phyloP scores from a whole-genome alignment of 129 eudicot genomes.

The Centella asiatica region DNA sequence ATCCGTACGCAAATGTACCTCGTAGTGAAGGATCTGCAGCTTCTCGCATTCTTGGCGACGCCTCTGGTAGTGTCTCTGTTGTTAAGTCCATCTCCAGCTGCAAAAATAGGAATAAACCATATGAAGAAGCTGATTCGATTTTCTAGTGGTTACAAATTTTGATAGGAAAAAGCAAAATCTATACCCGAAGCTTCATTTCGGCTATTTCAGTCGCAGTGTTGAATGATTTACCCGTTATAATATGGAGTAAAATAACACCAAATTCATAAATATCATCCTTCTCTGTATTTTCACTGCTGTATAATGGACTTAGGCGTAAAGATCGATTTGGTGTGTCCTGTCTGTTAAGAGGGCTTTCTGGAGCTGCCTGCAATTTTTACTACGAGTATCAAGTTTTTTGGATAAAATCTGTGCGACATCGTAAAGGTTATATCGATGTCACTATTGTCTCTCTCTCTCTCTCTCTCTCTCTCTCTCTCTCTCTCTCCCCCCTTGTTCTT shows the following conservation, averaged over 20 bases:
- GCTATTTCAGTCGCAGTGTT: slow-evolving; percentile 48
- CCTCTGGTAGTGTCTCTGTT: slow-evolving; percentile 52
- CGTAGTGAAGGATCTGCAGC: slow-evolving; percentile 50
- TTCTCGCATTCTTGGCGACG: slow-evolving; percentile 50
- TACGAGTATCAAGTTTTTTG: background rate
- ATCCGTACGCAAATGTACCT: slow-evolving; percentile 75
- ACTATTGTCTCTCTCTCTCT: no score
- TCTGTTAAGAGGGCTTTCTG: slow-evolving; percentile 55
- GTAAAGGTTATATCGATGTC: background rate
- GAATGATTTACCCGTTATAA: slow-evolving; percentile 63
- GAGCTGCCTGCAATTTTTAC: slow-evolving; percentile 35
- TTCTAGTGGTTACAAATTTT: background rate
- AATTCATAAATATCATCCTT: slow-evolving; percentile 76
- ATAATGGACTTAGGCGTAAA: background rate
- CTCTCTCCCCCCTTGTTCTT: no score
- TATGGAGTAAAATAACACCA: slow-evolving; percentile 72
- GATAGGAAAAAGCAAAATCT: background rate
- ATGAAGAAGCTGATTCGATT: no score
- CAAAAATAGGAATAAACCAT: slow-evolving; percentile 1
- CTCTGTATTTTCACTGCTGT: slow-evolving; percentile 40
- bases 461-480: no score
- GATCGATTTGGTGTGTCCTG: slow-evolving; percentile 23
- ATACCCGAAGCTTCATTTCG: slow-evolving; percentile 67
- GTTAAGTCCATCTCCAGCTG: slow-evolving; percentile 75
- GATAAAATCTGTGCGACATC: background rate